Evolutionary conservation across 306 rosid species (phyloP).

Genomic region (Citrullus amarus): DNA sequence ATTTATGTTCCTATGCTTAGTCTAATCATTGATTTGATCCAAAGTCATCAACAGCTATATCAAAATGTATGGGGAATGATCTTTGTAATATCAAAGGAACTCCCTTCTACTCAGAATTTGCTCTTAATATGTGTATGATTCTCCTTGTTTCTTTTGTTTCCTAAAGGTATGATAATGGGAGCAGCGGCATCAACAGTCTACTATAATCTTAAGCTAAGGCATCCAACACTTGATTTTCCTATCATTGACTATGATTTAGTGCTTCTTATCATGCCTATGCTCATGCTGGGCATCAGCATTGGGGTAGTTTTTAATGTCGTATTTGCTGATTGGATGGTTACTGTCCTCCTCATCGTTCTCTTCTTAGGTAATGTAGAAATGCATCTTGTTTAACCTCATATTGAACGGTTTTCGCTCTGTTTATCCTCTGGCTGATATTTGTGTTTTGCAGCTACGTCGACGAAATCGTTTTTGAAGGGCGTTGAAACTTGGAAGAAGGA

Average conservation of each 20-base stretch:
- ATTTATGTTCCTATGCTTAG: conserved; percentile 94
- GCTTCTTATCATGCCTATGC: conserved; percentile 93
- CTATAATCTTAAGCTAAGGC: conserved; percentile 80
- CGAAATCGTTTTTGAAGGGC: conserved; percentile 79
- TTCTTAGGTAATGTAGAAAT: conserved; percentile 47
- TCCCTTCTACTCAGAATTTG: neutral
- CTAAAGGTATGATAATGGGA: conserved; percentile 92
- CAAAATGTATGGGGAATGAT: conserved; percentile 49
- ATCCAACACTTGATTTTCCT: conserved; percentile 68
- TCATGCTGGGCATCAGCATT: conserved; percentile 89
- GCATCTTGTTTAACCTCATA: neutral
- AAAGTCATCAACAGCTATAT: conserved; percentile 87
- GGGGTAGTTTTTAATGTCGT: conserved; percentile 81
- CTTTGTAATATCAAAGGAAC: neutral
- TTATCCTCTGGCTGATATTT: neutral
- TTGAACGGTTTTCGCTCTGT: neutral
- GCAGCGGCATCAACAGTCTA: conserved; percentile 75
- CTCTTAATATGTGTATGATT: neutral
- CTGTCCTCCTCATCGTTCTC: conserved; percentile 74
- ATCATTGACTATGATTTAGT: conserved; percentile 91
- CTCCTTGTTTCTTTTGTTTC: neutral
- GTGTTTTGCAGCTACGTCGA: conserved; percentile 57
- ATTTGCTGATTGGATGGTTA: conserved; percentile 97
- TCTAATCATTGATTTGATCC: conserved; percentile 74
- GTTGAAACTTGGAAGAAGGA: conserved; percentile 92